These are phyloP conservation scores for Quillaja saponaria DNA, from an alignment of 306 rosid species.

Conservation along the genomic window DNA sequence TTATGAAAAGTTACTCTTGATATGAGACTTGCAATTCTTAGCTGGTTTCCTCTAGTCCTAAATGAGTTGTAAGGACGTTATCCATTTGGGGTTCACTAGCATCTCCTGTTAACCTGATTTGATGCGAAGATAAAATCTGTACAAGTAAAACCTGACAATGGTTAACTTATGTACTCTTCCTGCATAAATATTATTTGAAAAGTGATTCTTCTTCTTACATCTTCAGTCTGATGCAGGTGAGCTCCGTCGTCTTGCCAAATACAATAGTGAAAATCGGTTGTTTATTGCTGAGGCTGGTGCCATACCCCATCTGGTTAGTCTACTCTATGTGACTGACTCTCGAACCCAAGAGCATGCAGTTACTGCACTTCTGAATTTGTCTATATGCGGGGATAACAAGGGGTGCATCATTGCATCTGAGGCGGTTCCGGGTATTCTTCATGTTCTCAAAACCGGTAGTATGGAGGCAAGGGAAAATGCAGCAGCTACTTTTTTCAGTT, in stretches of 20 bases:
- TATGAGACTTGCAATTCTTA: too few species aligned
- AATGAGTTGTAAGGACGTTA: too few species aligned
- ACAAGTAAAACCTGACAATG: too few species aligned
- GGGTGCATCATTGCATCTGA: slow-evolving; percentile 63
- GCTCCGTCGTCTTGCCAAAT: slow-evolving; percentile 82
- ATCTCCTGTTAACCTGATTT: too few species aligned
- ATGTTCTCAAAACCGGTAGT: slow-evolving; percentile 71
- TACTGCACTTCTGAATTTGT: slow-evolving; percentile 83
- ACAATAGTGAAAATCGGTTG: slow-evolving; percentile 62
- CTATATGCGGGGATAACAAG: slow-evolving; percentile 64
- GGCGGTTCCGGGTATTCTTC: slow-evolving; percentile 74
- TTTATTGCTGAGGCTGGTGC: slow-evolving; percentile 90
- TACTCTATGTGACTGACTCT: slow-evolving; percentile 60
- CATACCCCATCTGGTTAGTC: slow-evolving; percentile 69
- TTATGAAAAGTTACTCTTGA: too few species aligned
- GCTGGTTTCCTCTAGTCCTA: too few species aligned
- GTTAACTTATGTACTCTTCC: too few species aligned
- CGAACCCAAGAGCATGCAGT: slow-evolving; percentile 84
- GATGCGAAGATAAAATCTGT: too few species aligned
- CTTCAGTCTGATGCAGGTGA: slow-evolving; percentile 33
- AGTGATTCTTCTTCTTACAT: background rate
- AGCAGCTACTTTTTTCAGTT: slow-evolving; percentile 89
- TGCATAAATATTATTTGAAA: too few species aligned
- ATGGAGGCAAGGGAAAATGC: slow-evolving; percentile 96
- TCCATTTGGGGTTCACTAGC: too few species aligned